Evolutionary conservation across 2,329 filamentous ascomycete species (phyloP), one percentile per base, ranked within the genome.

Genomic region (Alternaria burnsii): DNA sequence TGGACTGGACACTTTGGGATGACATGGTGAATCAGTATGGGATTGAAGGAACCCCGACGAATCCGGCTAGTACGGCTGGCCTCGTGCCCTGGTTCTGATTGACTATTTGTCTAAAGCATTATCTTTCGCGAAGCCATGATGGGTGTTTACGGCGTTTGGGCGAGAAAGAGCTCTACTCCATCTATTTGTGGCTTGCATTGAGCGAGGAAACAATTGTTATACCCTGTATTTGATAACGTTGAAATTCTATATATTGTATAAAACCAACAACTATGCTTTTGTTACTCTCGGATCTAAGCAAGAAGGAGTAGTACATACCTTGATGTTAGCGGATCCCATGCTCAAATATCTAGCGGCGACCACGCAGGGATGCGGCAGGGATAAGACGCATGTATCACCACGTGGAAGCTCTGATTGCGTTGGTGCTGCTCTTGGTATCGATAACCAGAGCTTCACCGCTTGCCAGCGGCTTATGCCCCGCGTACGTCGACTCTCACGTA

Each of bases 1-100:
- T 84, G 63, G 79, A 84, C 52, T 84, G 82, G 82, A 76, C 81
- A 41, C 78, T 75, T 38, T 84, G 81, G 80, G 82, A 84, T 44
- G 80, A 83, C 63, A 74, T 84, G 58, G 81, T 84, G 3, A 71
- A 72, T 26, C 79, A 84, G 56, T 83, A 81, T 57, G 81, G 80
- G 7, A 79, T 80, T 66, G 80, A 83, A n/a, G 72, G 78, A 5
- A 59, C 64, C 24, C 7, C 36, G 2, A 34, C 43, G 9, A 68
- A 65, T 52, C 34, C 52, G 40, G 26, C 55, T 11, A 66, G 58
- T 58, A 28, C 53, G 16, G 52, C 47, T 44, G 67, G 72, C 0
- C 65, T 75, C 53, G 61, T 72, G 52, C 62, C 69, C 38, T 76
- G 71, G 72, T 74, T 76, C 32, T 71, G 52, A 56, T 28, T 3